phyloP scores from a whole-genome alignment of 139 green algal species.

The Nannochloris sp. region DNA sequence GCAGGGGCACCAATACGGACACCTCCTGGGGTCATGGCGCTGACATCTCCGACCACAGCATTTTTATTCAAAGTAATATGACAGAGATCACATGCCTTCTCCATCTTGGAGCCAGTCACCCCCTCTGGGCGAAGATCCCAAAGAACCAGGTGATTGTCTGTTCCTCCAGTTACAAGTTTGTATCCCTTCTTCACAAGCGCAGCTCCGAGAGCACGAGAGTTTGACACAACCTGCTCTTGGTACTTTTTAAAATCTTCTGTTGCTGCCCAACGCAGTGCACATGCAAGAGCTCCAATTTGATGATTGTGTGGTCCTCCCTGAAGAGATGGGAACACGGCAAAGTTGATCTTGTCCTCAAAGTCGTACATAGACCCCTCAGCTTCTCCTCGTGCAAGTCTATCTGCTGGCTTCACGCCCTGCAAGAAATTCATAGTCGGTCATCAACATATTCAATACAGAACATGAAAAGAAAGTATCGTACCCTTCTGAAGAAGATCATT shows the following conservation, averaged over 20 bases:
- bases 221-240: conserved; percentile 50
- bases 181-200: conserved; percentile 57
- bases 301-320: conserved; percentile 86
- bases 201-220: conserved; percentile 52
- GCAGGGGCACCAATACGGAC: conserved; percentile 73
- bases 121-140: conserved; percentile 76
- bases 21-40: conserved; percentile 66
- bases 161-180: conserved; percentile 72
- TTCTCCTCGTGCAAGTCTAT: conserved; percentile 45
- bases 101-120: conserved; percentile 77
- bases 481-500: conserved; percentile 79
- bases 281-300: conserved; percentile 74
- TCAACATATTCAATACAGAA: neutral
- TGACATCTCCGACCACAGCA: conserved; percentile 74
- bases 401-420: conserved; percentile 44
- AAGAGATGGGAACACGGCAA: conserved; percentile 76
- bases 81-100: conserved; percentile 70
- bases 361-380: conserved; percentile 49
- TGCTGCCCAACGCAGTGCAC: conserved; percentile 65
- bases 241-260: conserved; percentile 54
- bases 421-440: conserved; percentile 26
- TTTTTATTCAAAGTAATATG: conserved; percentile 94
- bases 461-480: neutral
- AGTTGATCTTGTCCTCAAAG: conserved; percentile 78
- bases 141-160: conserved; percentile 82